These are phyloP conservation scores for Hawksworthiomyces lignivorus DNA, from an alignment of 2,329 filamentous ascomycete species.

Conservation along the genomic window DNA sequence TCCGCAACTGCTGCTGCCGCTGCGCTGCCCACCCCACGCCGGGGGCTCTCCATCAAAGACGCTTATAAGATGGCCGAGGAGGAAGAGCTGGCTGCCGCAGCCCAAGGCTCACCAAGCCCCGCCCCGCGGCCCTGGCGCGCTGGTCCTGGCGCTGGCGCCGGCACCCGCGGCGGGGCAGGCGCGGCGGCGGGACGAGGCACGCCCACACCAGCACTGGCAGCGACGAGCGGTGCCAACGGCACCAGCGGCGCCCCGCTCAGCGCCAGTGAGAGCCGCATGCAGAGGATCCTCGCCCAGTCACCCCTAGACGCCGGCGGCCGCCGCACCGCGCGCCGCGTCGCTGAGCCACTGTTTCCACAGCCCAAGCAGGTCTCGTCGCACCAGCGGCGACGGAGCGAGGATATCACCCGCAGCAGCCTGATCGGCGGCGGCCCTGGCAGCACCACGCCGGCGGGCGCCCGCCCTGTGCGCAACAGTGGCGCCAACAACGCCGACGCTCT, in stretches of 20 bases:
- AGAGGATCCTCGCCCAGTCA: constrained; percentile 16
- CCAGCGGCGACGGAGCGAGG: neutral
- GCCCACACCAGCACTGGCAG: constrained; percentile 13
- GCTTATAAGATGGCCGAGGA: constrained; percentile 32
- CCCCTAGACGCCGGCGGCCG: constrained; percentile 18
- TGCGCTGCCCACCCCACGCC: constrained; percentile 13
- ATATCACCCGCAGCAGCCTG: no score
- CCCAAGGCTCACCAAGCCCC: constrained; percentile 40
- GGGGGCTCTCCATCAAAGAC: constrained; percentile 33
- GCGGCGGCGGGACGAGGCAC: constrained; percentile 1
- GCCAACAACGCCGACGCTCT: constrained; percentile 20
- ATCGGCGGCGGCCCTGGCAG: constrained; percentile 6
- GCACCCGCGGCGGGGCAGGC: constrained; percentile 22
- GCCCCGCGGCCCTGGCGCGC: constrained; percentile 39
- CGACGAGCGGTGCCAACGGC: neutral
- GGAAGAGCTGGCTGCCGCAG: constrained; percentile 20
- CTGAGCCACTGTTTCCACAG: constrained; percentile 5
- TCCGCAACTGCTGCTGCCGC: constrained; percentile 13
- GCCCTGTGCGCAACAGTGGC: constrained; percentile 11
- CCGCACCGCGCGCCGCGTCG: constrained; percentile 13
- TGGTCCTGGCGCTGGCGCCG: no score
- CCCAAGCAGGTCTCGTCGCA: neutral
- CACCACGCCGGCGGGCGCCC: constrained; percentile 1
- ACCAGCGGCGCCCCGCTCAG: constrained; percentile 1
- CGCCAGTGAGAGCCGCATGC: constrained; percentile 15